Conservation (phyloP, 768 basidiomycete genomes). For the Russula virescens region DNA sequence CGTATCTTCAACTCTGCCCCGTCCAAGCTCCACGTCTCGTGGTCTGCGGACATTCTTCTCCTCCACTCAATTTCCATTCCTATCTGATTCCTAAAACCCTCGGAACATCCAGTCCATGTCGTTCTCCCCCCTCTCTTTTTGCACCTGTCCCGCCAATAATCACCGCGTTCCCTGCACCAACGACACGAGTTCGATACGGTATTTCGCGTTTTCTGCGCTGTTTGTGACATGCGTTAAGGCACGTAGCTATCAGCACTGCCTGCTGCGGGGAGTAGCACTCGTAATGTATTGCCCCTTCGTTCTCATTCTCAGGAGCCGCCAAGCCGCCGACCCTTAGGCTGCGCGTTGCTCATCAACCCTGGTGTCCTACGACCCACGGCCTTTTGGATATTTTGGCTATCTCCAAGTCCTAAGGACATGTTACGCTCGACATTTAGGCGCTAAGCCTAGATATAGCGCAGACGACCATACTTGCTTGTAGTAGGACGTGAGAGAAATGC, state of each 20-base stretch:
- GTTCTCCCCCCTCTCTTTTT: slow-evolving; percentile 64
- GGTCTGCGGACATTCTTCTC: slow-evolving; percentile 40
- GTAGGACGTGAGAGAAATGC: too few species aligned
- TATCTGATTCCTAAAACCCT: slow-evolving; percentile 92
- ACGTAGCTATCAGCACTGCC: slow-evolving; percentile 75
- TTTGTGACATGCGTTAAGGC: slow-evolving; percentile 62
- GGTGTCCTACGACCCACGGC: slow-evolving; percentile 54
- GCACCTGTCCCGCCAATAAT: slow-evolving; percentile 57
- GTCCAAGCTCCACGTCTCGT: slow-evolving; percentile 28
- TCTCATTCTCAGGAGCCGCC: slow-evolving; percentile 62
- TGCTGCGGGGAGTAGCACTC: slow-evolving; percentile 95
- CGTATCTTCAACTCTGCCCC: slow-evolving; percentile 24
- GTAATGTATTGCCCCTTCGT: slow-evolving; percentile 87
- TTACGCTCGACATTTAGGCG: too few species aligned
- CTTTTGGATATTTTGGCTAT: too few species aligned
- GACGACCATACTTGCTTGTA: too few species aligned
- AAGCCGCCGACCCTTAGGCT: slow-evolving; percentile 54
- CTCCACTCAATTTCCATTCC: slow-evolving; percentile 73
- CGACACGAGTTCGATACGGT: slow-evolving; percentile 61
- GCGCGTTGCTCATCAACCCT: slow-evolving; percentile 55
- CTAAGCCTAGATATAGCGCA: too few species aligned
- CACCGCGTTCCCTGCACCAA: slow-evolving; percentile 62
- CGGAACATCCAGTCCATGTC: slow-evolving; percentile 89
- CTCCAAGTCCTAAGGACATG: too few species aligned
- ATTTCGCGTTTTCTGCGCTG: slow-evolving; percentile 67